phyloP scores from a whole-genome alignment of 2,329 filamentous ascomycete species.

The Furcasterigmium furcatum region DNA sequence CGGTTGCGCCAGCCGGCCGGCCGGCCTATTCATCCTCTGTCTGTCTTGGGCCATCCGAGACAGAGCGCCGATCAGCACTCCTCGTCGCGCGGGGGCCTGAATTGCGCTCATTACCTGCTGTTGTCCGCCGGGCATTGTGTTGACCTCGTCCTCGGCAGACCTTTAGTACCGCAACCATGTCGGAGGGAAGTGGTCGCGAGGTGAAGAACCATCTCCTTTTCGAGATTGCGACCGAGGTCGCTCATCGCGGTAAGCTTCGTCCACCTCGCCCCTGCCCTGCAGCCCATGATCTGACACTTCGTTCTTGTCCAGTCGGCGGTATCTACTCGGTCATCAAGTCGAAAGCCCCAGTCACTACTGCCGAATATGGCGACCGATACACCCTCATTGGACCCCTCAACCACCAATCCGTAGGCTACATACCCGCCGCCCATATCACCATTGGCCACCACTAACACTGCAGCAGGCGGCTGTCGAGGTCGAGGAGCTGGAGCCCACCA shows the following conservation, averaged over 20 bases:
- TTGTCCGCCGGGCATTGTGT: background rate
- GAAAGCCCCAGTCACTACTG: constrained; percentile 94
- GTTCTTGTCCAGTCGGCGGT: constrained; percentile 68
- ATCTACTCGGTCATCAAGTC: constrained; percentile 99
- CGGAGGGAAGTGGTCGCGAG: constrained; percentile 46
- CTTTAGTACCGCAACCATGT: background rate
- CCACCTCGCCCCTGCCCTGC: constrained; percentile 2
- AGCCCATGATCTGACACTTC: background rate
- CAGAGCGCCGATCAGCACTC: too few relatives aligned
- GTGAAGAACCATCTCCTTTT: constrained; percentile 96
- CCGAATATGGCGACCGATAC: constrained; percentile 97
- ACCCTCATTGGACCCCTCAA: constrained; percentile 94
- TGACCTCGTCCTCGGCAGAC: background rate
- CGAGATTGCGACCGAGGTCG: constrained; percentile 94
- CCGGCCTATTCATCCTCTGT: background rate
- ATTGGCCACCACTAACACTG: background rate
- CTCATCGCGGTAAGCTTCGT: constrained; percentile 75
- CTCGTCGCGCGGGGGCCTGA: too few relatives aligned
- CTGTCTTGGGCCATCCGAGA: background rate
- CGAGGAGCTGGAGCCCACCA: constrained; percentile 83
- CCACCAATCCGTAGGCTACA: constrained; percentile 69
- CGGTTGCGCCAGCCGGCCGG: background rate
- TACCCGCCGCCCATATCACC: background rate
- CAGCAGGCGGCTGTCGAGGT: constrained; percentile 91
- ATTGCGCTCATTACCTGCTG: background rate